A percentile compares a stretch with the other conserved stretches of the same genome.
phyloP scores from a whole-genome alignment of 495 filamentous ascomycete genomes.

The Endocarpon pusillum region DNA sequence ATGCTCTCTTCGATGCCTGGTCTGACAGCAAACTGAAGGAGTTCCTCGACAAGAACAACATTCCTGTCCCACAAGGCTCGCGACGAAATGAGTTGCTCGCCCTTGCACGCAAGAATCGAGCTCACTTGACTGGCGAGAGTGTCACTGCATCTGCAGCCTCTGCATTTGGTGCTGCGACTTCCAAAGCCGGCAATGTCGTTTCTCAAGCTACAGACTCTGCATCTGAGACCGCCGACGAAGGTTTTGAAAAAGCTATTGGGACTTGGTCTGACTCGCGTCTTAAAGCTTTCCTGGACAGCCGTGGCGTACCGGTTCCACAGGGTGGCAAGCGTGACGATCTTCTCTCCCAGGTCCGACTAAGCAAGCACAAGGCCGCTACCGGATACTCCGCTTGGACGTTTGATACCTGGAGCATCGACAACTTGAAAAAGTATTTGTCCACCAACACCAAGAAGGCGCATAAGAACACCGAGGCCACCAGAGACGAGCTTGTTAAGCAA shows the following conservation, averaged over 20 bases:
- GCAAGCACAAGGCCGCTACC: constrained; percentile 53
- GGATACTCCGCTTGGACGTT: constrained; percentile 70
- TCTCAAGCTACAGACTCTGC: constrained; percentile 59
- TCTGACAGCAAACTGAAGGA: constrained; percentile 64
- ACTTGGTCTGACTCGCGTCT: constrained; percentile 58
- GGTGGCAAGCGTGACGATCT: constrained; percentile 63
- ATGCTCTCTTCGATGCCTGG: constrained; percentile 80
- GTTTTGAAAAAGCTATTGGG: constrained; percentile 44
- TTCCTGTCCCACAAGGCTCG: constrained; percentile 77
- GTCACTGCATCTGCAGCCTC: constrained; percentile 41
- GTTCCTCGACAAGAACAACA: constrained; percentile 58
- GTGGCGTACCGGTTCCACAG: constrained; percentile 53
- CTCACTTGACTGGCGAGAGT: constrained; percentile 51
- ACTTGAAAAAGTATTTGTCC: constrained; percentile 54
- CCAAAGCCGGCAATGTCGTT: constrained; percentile 61
- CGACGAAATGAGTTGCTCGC: constrained; percentile 79
- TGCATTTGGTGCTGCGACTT: constrained; percentile 64
- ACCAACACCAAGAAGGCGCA: constrained; percentile 51
- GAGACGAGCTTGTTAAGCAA: constrained; percentile 56
- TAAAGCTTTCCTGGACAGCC: constrained; percentile 49
- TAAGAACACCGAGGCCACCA: constrained; percentile 44
- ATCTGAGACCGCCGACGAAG: constrained; percentile 43
- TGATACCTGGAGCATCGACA: constrained; percentile 64
- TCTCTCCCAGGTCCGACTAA: constrained; percentile 51
- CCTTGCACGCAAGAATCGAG: constrained; percentile 78